A percentile compares a stretch with the other conserved stretches of the same genome.
Evolutionary conservation across 306 rosid species (phyloP).

Genomic region (Prunus persica): DNA sequence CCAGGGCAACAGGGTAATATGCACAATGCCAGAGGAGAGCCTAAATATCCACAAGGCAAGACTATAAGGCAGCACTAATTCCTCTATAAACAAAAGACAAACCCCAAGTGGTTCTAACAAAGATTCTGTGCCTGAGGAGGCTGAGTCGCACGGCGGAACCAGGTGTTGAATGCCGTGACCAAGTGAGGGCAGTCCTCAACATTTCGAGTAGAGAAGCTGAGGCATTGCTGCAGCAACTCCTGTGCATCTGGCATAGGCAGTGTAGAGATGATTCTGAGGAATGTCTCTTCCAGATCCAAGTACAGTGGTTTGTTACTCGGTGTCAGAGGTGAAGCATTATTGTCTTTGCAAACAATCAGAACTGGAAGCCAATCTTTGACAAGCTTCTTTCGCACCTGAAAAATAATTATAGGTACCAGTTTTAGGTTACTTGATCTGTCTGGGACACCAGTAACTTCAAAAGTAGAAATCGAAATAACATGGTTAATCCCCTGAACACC

Average conservation of each 20-base stretch:
- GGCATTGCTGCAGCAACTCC: slow-evolving; percentile 80
- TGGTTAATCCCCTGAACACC: neutral
- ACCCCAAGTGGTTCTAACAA: slow-evolving; percentile 11
- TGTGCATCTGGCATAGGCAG: slow-evolving; percentile 88
- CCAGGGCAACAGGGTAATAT: slow-evolving; percentile 13
- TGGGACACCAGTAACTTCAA: neutral
- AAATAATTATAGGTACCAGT: slow-evolving; percentile 4
- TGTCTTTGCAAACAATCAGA: slow-evolving; percentile 80
- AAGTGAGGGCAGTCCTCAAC: slow-evolving; percentile 91
- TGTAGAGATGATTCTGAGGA: slow-evolving; percentile 78
- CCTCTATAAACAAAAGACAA: neutral
- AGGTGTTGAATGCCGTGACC: slow-evolving; percentile 77
- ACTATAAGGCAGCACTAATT: neutral
- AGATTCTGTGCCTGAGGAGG: slow-evolving; percentile 35
- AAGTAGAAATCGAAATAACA: neutral
- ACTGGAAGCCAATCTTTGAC: slow-evolving; percentile 93
- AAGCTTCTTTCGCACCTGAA: slow-evolving; percentile 86
- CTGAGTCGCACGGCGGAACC: slow-evolving; percentile 82
- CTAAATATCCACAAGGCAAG: slow-evolving; percentile 4
- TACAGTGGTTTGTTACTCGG: slow-evolving; percentile 53
- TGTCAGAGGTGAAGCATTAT: slow-evolving; percentile 59
- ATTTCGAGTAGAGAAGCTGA: slow-evolving; percentile 75
- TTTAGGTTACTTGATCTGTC: neutral
- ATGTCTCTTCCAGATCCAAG: slow-evolving; percentile 79
- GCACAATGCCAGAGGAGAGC: slow-evolving; percentile 36